Evolutionary conservation across 192 early-diverging fungal genomes (phyloP), one percentile per base, ranked within the genome.

Genomic region (Powellomyces hirtus): DNA sequence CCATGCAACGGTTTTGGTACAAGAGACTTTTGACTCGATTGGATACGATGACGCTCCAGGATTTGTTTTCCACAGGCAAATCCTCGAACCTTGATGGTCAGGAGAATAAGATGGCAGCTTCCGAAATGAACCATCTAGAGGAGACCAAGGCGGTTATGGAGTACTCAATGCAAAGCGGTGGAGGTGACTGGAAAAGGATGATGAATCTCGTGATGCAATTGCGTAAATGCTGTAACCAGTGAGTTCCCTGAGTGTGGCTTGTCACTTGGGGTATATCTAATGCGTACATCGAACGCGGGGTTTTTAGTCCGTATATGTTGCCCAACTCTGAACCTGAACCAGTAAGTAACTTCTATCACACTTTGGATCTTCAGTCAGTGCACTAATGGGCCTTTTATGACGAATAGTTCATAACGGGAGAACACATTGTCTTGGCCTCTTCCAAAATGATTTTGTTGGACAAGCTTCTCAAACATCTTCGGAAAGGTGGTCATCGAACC

Each of bases 141-240:
- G 45, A 49, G 49, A 52, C 63, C 24, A 52, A 58, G 53, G 65
- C 50, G 6, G 45, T 52, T 24, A 52, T 52, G 45, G 59, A 75
- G 44, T 56, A 64, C 42, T 49, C 73, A 11, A 46, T 69, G 50
- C 34, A 63, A 22, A 63, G n/a, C 5, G 33, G 45, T 31, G 57
- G 68, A 44, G 61, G 49, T 18, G 71, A 77, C 44, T 77, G 75
- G 75, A 55, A 55, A 30, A 74, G 72, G 55, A 42, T 80, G 24
- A 75, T 75, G 66, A 84, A 84, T 53, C 29, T 79, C 10, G 64
- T 94, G 50, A 89, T 96, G 84, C 79, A 94, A 56, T 77, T 96
- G 59, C 81, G 94, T 20, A 96, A 96, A 73, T 84, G 83, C 0
- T 86, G 91, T 11, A 88, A 90, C 67, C 94, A 96, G 65, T 92